These are phyloP conservation scores for Fraxinus velutina DNA, from an alignment of 305 asterid species.

Conservation along the genomic window DNA sequence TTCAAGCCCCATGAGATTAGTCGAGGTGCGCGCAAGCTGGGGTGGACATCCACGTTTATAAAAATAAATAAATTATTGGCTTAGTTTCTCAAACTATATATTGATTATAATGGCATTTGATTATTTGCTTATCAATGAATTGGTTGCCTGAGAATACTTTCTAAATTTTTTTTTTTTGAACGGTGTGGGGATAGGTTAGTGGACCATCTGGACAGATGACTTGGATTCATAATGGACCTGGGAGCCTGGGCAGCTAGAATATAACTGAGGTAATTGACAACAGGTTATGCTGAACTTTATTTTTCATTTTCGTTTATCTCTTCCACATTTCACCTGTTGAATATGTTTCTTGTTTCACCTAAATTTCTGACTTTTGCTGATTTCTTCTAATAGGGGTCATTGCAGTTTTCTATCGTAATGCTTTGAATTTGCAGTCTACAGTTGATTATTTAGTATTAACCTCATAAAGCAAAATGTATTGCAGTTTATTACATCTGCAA, in stretches of 20 bases:
- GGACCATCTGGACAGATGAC: conserved; percentile 95
- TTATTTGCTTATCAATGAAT: conserved; percentile 1
- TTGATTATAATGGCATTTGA: conserved; percentile 5
- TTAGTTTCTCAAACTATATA: background rate
- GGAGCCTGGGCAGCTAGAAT: conserved; percentile 58
- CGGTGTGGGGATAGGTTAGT: conserved; percentile 52
- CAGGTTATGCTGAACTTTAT: conserved; percentile 46
- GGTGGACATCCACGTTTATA: too few relatives aligned
- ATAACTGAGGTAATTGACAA: conserved; percentile 71
- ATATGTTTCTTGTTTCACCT: background rate
- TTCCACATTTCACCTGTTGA: background rate
- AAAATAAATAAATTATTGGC: background rate
- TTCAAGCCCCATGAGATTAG: too few relatives aligned
- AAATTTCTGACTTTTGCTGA: background rate
- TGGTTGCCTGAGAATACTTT: conserved; percentile 9
- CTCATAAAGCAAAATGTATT: conserved; percentile 25
- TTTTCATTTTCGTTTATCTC: conserved; percentile 13
- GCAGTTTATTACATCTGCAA: conserved; percentile 67
- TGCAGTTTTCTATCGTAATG: background rate
- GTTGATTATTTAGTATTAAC: conserved; percentile 19
- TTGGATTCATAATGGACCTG: conserved; percentile 90
- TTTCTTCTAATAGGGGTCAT: background rate
- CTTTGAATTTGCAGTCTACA: conserved; percentile 13
- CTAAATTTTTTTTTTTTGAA: conserved; percentile 10
- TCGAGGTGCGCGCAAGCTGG: too few relatives aligned